A percentile compares a stretch with the other conserved stretches of the same genome.
Evolutionary conservation across 73 alveolate genomes (phyloP).

Genomic region (Durusdinium trenchii): DNA sequence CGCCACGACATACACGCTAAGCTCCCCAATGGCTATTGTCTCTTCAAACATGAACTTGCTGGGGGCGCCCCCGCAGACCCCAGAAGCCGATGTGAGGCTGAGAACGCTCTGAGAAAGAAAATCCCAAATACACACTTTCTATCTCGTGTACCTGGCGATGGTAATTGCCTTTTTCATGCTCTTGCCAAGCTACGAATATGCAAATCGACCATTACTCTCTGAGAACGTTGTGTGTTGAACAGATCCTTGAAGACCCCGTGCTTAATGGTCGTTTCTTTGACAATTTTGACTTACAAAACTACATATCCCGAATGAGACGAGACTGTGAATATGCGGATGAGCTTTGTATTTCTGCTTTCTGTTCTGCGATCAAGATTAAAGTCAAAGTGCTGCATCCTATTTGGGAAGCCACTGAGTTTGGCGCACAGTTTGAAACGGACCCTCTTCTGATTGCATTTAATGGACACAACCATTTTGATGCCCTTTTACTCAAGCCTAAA

Average conservation of each 20-base stretch:
- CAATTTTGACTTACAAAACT: background rate
- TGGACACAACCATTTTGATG: background rate
- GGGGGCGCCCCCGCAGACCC: no score
- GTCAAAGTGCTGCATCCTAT: background rate
- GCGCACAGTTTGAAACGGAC: no score
- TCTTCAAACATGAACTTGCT: no score
- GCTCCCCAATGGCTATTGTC: no score
- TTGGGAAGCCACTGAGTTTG: no score
- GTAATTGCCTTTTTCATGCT: slow-evolving; percentile 20
- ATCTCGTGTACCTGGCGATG: slow-evolving; percentile 18
- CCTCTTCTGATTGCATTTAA: background rate
- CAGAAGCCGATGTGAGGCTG: no score
- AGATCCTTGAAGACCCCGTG: background rate
- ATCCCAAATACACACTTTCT: no score
- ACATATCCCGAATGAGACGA: background rate
- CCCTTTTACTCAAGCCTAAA: background rate
- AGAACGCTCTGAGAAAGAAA: no score
- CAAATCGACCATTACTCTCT: no score
- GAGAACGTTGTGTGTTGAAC: no score
- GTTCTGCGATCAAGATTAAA: background rate
- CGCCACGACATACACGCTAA: no score
- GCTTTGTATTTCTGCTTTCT: background rate
- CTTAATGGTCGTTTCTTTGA: background rate
- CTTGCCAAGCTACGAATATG: background rate
- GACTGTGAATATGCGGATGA: background rate